phyloP scores from a whole-genome alignment of 139 green algal genomes.

The Asterochloris sp. region DNA sequence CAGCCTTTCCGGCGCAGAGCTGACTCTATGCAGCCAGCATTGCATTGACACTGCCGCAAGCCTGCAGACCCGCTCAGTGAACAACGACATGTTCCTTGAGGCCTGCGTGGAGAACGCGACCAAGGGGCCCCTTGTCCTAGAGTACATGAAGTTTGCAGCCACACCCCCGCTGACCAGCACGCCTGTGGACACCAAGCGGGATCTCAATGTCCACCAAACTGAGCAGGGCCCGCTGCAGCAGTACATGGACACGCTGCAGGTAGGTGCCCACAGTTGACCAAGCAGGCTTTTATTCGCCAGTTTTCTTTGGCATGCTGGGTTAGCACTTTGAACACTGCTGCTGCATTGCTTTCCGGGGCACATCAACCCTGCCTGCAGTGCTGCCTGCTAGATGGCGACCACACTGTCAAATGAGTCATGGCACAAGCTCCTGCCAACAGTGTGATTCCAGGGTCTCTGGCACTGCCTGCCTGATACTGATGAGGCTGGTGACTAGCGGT shows the following conservation, averaged over 20 bases:
- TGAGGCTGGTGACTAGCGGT: too few species aligned
- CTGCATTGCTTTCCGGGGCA: neutral
- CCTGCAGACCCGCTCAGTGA: conserved; percentile 22
- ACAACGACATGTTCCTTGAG: conserved; percentile 53
- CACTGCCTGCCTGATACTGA: too few species aligned
- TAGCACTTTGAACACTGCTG: neutral
- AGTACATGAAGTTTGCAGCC: conserved; percentile 59
- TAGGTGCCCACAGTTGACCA: neutral
- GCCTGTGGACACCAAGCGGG: conserved; percentile 15
- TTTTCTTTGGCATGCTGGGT: neutral
- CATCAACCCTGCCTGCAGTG: too few species aligned
- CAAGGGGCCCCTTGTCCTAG: conserved; percentile 56
- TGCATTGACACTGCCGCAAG: too few species aligned
- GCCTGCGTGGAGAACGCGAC: conserved; percentile 72
- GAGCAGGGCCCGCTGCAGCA: neutral
- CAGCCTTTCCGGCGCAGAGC: neutral
- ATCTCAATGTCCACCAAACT: neutral
- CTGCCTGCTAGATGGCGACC: too few species aligned
- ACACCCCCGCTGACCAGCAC: conserved; percentile 4
- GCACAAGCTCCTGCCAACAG: too few species aligned
- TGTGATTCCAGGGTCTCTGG: too few species aligned
- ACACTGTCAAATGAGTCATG: too few species aligned
- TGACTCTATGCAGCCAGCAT: too few species aligned
- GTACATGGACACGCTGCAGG: conserved; percentile 15
- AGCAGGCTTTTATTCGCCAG: neutral